Evolutionary conservation across 257 asterid species (phyloP), one percentile per base, ranked within the genome.

Genomic region (Pogostemon cablin): DNA sequence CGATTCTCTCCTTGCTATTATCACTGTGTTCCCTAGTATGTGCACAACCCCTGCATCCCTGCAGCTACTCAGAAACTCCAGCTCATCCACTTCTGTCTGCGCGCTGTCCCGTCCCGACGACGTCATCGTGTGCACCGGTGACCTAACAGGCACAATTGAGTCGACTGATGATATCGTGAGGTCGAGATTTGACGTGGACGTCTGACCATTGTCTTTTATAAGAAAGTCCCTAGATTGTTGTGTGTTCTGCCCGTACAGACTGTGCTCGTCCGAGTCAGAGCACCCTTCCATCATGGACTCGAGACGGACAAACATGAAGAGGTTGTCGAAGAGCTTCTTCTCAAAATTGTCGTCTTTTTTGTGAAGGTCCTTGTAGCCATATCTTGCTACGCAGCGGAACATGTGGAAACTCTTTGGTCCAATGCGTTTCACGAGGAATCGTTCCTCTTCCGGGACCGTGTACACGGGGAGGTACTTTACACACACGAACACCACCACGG

Each of bases 241-340:
- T 17, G 91, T 87, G 69, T 80, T 88, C 80, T 87, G 96, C 4
- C 93, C 98, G 2, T 87, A 85, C 17, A 88, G 53, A 68, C 98
- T 89, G 78, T 85, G 85, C 55, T 87, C 96, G 11, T 93, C 99
- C 0, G 99, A 93, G 69, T 93, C 99, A 0, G 99, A 91, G 54
- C 88, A 93, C 37, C 96, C 96, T 69, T 93, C 99, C 99, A 93
- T 93, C 98, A 93, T 89, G 0, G 92, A 64, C 87, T 93, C 99
- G 0, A 93, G 95, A 6, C 98, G 89, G 10, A 93, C 95, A 59
- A 93, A 91, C 75, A 41, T 72, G 85, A 93, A 91, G 6, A 91
- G 89, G 62, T 80, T 86, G 58, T 78, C 88, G 8, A 93, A 91
- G 2, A 93, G 88, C 82, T 91, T 93, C 42, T 80, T 91, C 89